These are phyloP conservation scores for Triticum monococcum DNA, from an alignment of 176 grass and related monocot species.

Conservation along the genomic window DNA sequence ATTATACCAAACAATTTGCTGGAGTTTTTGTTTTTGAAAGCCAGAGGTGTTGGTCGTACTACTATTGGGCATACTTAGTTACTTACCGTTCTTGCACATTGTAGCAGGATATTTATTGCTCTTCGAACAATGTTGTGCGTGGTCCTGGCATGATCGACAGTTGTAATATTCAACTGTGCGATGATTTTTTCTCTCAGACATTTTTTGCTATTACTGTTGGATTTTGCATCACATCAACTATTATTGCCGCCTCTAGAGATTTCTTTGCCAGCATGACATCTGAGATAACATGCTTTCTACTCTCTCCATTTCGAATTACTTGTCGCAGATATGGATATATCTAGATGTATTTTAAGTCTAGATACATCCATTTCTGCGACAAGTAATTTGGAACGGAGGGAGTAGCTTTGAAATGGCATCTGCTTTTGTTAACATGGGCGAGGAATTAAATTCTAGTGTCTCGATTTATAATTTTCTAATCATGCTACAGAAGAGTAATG, in stretches of 20 bases:
- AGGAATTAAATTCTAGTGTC: neutral
- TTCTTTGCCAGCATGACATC: too few relatives aligned
- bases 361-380: too few relatives aligned
- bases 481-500: constrained; percentile 8
- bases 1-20: neutral
- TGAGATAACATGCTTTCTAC: too few relatives aligned
- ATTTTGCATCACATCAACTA: too few relatives aligned
- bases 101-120: constrained; percentile 16
- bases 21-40: neutral
- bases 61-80: neutral
- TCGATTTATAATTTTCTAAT: constrained; percentile 2
- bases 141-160: constrained; percentile 29
- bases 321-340: too few relatives aligned
- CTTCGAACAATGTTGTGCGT: constrained; percentile 22
- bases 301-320: too few relatives aligned
- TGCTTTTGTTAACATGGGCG: constrained; percentile 33
- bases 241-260: too few relatives aligned
- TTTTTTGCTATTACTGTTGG: neutral
- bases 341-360: too few relatives aligned
- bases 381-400: too few relatives aligned
- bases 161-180: constrained; percentile 38
- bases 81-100: neutral
- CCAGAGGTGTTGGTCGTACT: neutral
- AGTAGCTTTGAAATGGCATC: constrained; percentile 25
- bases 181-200: constrained; percentile 1